phyloP scores from a whole-genome alignment of 495 filamentous ascomycete species.

The Letharia lupina region DNA sequence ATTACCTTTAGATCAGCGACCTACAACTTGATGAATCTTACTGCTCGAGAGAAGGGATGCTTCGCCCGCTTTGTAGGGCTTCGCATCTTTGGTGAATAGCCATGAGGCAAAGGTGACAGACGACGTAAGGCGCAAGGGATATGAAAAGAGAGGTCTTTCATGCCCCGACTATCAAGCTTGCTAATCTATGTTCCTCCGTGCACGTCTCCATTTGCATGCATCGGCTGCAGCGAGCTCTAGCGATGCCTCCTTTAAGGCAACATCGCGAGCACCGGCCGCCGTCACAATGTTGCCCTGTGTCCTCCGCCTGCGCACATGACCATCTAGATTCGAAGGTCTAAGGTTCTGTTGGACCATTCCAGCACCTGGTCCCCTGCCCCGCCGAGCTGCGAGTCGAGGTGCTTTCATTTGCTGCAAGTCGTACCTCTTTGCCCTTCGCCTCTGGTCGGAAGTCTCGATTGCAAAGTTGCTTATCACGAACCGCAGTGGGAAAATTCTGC shows the following conservation, averaged over 20 bases:
- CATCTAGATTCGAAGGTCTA: conserved; percentile 9
- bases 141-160: no score
- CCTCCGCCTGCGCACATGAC: conserved; percentile 13
- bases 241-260: neutral
- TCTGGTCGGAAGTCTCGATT: no score
- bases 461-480: no score
- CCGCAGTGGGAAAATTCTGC: conserved; percentile 16
- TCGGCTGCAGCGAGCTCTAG: conserved; percentile 12
- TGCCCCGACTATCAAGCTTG: neutral
- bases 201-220: neutral
- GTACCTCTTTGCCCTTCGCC: no score
- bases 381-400: no score
- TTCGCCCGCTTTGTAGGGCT: neutral
- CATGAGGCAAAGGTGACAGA: no score
- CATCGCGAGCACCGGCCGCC: conserved; percentile 18
- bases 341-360: conserved; percentile 12
- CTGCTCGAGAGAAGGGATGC: neutral
- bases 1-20: neutral
- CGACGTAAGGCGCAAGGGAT: no score
- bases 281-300: neutral
- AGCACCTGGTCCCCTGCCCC: no score
- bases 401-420: no score
- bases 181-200: neutral
- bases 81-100: no score
- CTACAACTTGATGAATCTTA: neutral